phyloP scores from a whole-genome alignment of 2,329 filamentous ascomycete genomes.

The Pyrenochaeta sp. region DNA sequence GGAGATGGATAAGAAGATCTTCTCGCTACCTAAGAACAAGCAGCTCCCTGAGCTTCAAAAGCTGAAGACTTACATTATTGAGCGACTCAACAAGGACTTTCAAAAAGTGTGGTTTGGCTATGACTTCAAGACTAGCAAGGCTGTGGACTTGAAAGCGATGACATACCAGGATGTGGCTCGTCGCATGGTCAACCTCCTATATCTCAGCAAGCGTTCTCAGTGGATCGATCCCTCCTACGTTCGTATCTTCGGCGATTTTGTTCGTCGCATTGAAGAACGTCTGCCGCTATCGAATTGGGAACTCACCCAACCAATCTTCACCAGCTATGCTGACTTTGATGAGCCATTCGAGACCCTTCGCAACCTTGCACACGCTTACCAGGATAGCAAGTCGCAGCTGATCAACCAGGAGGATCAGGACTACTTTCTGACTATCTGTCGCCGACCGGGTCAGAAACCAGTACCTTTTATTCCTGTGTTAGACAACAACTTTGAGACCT shows the following conservation, averaged over 20 bases:
- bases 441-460: constrained; percentile 92
- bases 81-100: constrained; percentile 57
- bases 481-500: constrained; percentile 97
- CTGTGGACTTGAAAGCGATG: constrained; percentile 58
- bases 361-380: constrained; percentile 81
- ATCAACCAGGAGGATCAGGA: constrained; percentile 99
- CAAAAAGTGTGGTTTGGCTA: constrained; percentile 59
- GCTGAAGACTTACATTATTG: constrained; percentile 55
- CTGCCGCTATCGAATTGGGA: constrained; percentile 78
- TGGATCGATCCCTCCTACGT: constrained; percentile 72
- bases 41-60: constrained; percentile 52
- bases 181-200: constrained; percentile 57
- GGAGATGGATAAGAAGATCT: constrained; percentile 99
- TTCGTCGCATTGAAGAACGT: constrained; percentile 96
- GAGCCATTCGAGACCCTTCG: constrained; percentile 81
- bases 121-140: constrained; percentile 51
- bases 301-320: constrained; percentile 87
- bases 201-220: constrained; percentile 52
- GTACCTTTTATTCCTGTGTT: constrained; percentile 95
- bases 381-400: constrained; percentile 85
- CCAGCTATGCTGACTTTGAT: constrained; percentile 86
- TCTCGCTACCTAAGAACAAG: constrained; percentile 87
- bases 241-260: constrained; percentile 90
- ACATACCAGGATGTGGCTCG: constrained; percentile 56
- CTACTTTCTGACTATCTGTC: constrained; percentile 92